Evolutionary conservation across 257 asterid genomes (phyloP).

Genomic region (Primulina huaijiensis): DNA sequence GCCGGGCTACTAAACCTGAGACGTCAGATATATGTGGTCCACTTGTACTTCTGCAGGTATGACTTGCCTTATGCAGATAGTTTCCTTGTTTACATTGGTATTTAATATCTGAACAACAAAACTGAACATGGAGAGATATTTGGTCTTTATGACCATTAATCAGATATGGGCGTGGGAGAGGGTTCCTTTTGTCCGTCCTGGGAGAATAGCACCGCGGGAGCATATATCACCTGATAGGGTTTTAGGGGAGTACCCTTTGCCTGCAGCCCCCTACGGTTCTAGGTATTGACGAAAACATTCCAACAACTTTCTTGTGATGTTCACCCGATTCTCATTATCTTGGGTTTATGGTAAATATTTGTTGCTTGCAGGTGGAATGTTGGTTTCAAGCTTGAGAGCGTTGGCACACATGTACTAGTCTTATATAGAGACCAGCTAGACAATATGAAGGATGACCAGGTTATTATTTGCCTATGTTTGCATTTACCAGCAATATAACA

Average conservation of each 20-base stretch:
- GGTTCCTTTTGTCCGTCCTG: constrained; percentile 71
- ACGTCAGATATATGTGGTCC: constrained; percentile 83
- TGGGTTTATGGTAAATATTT: constrained; percentile 11
- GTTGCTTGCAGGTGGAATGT: constrained; percentile 65
- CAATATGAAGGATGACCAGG: constrained; percentile 67
- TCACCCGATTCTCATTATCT: not conserved
- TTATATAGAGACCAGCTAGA: constrained; percentile 52
- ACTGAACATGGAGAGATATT: constrained; percentile 18
- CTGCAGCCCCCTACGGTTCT: constrained; percentile 75
- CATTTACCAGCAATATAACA: not conserved
- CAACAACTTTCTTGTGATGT: constrained; percentile 8
- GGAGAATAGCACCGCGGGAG: constrained; percentile 64
- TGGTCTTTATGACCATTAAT: constrained; percentile 20
- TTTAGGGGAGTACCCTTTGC: constrained; percentile 47
- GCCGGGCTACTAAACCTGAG: constrained; percentile 74
- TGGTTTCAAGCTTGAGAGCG: constrained; percentile 78
- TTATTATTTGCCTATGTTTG: constrained; percentile 22
- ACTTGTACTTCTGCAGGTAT: constrained; percentile 76
- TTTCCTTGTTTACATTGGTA: constrained; percentile 18
- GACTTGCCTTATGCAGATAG: constrained; percentile 2
- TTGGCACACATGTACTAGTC: constrained; percentile 59
- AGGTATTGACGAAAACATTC: constrained; percentile 38
- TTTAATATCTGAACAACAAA: constrained; percentile 7
- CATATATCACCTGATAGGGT: constrained; percentile 45
- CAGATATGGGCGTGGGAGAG: constrained; percentile 95